Conservation (phyloP, 2,329 filamentous ascomycete species). For the Leptographium wingfieldii region DNA sequence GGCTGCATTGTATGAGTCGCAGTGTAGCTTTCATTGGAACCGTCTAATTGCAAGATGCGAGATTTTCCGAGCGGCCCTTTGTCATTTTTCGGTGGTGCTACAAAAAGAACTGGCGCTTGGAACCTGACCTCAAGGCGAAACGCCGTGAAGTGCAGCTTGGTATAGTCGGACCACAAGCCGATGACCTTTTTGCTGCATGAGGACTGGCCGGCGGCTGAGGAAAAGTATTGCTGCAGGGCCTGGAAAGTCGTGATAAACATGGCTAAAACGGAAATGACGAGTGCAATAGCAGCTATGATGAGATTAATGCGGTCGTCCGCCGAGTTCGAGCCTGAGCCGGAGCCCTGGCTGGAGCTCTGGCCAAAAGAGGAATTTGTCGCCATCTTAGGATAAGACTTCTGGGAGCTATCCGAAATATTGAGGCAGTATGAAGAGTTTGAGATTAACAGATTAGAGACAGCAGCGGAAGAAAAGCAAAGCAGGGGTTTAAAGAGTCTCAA, state of each 20-base stretch:
- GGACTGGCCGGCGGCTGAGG: slow-evolving; percentile 34
- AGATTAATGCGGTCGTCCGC: slow-evolving; percentile 18
- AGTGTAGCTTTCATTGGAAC: slow-evolving; percentile 22
- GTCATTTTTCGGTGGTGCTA: slow-evolving; percentile 28
- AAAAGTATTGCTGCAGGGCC: slow-evolving; percentile 36
- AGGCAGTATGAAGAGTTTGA: neutral
- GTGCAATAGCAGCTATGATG: slow-evolving; percentile 28
- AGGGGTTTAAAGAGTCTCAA: neutral
- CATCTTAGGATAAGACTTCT: neutral
- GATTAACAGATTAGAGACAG: neutral
- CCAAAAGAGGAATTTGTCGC: neutral
- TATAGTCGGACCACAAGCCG: slow-evolving; percentile 30
- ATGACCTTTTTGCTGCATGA: slow-evolving; percentile 34
- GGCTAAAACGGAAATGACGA: slow-evolving; percentile 34
- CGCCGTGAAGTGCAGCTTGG: slow-evolving; percentile 25
- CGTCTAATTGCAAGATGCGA: slow-evolving; percentile 22
- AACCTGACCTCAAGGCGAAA: slow-evolving; percentile 37
- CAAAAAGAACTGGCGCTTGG: slow-evolving; percentile 35
- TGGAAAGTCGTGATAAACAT: slow-evolving; percentile 32
- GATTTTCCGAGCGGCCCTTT: slow-evolving; percentile 19
- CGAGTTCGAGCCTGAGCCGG: neutral
- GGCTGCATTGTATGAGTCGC: slow-evolving; percentile 8
- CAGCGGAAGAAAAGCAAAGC: neutral
- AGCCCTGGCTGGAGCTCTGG: neutral
- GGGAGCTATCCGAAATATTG: neutral